Evolutionary conservation across 2,329 filamentous ascomycete species (phyloP), one percentile per base, ranked within the genome.

Genomic region (Colletotrichum liriopes): DNA sequence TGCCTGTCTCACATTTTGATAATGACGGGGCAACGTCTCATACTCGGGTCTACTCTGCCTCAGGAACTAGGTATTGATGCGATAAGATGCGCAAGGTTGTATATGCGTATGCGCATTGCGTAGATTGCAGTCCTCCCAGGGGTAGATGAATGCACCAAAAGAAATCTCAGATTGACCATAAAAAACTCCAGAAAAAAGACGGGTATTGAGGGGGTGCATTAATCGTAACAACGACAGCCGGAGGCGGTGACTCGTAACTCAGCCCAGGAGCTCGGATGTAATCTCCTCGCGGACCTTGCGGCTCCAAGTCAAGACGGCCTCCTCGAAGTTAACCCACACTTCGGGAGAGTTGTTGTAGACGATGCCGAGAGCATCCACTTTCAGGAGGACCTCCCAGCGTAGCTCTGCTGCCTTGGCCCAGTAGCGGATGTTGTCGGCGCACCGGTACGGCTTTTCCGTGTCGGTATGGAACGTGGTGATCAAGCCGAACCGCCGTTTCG

Each of bases 321-420:
- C 86, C 80, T 99, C 95, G 75, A 99, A 97, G 67, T 92, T 89
- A 63, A 88, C 85, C 95, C 95, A 98, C 16, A 91, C 91, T 65
- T 90, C 87, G 1, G 87, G 87, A 61, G 89, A 87, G 72, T 87
- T 92, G 78, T 92, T 92, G 79, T 95, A 93, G 29, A 98, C 95
- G 9, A 98, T 89, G 37, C 93, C 94, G 82, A 97, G 92, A 29
- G 96, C 94, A 78, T 98, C 94, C 65, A 98, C 88, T 74, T 92
- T 90, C 63, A 98, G 86, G 76, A 93, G 89, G 49, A 95, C 90
- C 82, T 98, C 96, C 92, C 96, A 99, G 67, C 96, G 91, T 71
- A 98, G 87, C 84, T 99, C 95, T 9, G 95, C 95, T 1, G 96
- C 96, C 85, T 99, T 99, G 82, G 93, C 90, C 96, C 96, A 99